Evolutionary conservation across 495 filamentous ascomycete species (phyloP).

Genomic region (Tuber microsphaerosporum): DNA sequence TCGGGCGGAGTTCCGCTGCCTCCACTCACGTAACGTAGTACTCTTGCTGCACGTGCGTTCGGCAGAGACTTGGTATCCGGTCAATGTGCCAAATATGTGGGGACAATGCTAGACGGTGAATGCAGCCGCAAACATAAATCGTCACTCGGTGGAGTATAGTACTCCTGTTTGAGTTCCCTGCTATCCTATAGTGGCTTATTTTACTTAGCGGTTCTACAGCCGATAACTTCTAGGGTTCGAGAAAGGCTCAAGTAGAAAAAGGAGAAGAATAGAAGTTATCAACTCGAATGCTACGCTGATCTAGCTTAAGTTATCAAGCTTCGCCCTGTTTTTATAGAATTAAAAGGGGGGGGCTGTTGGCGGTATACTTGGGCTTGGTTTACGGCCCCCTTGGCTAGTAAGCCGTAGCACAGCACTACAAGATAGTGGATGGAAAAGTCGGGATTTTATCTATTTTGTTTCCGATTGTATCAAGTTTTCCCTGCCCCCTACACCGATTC

Average conservation of each 20-base stretch:
- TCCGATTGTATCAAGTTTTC: neutral
- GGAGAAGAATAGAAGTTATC: neutral
- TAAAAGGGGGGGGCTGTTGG: neutral
- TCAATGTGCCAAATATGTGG: neutral
- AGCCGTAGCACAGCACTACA: neutral
- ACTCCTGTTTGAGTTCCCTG: neutral
- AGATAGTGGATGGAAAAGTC: neutral
- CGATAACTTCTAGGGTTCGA: neutral
- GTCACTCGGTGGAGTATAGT: neutral
- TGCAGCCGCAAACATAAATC: neutral
- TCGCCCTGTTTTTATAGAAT: neutral
- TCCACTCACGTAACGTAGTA: neutral
- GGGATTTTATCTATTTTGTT: neutral
- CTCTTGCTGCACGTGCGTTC: neutral
- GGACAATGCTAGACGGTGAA: neutral
- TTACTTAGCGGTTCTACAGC: neutral
- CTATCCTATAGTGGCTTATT: neutral
- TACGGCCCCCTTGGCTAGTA: neutral
- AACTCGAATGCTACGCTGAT: neutral
- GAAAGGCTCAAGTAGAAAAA: neutral
- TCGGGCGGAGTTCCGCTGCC: neutral
- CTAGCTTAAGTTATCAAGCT: neutral
- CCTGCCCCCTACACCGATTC: neutral
- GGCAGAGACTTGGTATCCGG: neutral
- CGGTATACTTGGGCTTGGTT: neutral